A percentile compares a stretch with the other conserved stretches of the same genome.
phyloP scores from a whole-genome alignment of 257 asterid species.

The Cordia subcordata region DNA sequence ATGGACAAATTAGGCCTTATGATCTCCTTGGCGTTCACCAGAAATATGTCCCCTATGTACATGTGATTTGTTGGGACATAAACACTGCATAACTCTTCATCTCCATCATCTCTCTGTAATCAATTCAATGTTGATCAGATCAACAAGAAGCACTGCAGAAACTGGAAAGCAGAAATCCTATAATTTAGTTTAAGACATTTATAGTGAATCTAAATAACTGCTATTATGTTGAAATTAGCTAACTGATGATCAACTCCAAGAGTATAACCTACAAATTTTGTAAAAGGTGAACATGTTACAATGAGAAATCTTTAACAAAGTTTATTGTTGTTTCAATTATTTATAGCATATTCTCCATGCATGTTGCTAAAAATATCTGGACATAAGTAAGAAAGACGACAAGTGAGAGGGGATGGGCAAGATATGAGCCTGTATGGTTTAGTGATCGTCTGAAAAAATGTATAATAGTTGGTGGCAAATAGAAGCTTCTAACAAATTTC shows the following conservation, averaged over 20 bases:
- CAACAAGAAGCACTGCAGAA: conserved; percentile 4
- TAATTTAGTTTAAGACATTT: not conserved
- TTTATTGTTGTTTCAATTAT: no score
- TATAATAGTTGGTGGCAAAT: no score
- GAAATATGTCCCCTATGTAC: conserved; percentile 77
- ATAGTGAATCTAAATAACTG: not conserved
- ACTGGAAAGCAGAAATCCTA: not conserved
- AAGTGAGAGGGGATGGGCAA: not conserved
- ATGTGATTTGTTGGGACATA: conserved; percentile 88
- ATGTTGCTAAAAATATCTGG: no score
- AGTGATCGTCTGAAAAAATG: no score
- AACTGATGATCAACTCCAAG: no score
- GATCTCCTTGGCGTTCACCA: conserved; percentile 71
- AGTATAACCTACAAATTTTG: no score
- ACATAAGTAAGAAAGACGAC: not conserved
- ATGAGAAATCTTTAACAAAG: no score
- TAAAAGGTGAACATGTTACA: no score
- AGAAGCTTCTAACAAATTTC: no score
- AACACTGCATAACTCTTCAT: conserved; percentile 79
- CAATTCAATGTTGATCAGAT: conserved; percentile 12
- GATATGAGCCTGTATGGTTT: not conserved
- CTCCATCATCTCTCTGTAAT: conserved; percentile 70
- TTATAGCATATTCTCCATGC: no score
- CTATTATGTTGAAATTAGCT: no score
- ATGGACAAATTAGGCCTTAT: conserved; percentile 81